phyloP scores from a whole-genome alignment of 139 green algal species.

The Tetraselmis chui region DNA sequence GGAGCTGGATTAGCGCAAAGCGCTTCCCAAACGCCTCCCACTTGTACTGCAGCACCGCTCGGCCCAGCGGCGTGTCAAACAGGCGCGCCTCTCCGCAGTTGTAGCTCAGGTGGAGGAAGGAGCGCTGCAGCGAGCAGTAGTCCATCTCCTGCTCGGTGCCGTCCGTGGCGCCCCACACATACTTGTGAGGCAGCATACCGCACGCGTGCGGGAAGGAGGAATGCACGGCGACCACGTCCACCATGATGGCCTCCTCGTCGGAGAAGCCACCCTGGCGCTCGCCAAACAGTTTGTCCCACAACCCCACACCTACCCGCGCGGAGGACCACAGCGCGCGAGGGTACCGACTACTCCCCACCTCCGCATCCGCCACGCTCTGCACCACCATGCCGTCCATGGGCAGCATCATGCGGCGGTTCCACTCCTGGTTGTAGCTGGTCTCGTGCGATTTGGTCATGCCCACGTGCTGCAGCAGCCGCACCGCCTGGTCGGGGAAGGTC shows the following conservation, averaged over 20 bases:
- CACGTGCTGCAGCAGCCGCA: background rate
- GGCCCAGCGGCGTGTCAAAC: background rate
- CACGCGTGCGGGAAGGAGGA: background rate
- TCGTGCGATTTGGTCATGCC: background rate
- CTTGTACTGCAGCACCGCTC: background rate
- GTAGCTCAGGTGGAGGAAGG: background rate
- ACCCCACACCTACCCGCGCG: too few species aligned
- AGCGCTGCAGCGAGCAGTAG: background rate
- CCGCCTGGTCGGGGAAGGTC: background rate
- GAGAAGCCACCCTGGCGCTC: background rate
- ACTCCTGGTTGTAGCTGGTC: background rate
- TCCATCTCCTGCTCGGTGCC: background rate
- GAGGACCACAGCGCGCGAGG: background rate
- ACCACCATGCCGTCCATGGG: background rate
- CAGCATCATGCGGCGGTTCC: background rate
- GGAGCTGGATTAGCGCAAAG: background rate
- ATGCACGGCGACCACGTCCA: background rate
- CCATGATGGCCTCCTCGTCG: background rate
- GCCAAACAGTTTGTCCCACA: too few species aligned
- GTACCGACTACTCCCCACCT: background rate
- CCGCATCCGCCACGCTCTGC: background rate
- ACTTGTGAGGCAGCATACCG: background rate
- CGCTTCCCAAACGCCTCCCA: background rate
- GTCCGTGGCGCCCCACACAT: background rate
- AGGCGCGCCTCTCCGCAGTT: background rate